These are phyloP conservation scores for Wallemia ichthyophaga DNA, from an alignment of 1,284 basidiomycete species.

Conservation along the genomic window DNA sequence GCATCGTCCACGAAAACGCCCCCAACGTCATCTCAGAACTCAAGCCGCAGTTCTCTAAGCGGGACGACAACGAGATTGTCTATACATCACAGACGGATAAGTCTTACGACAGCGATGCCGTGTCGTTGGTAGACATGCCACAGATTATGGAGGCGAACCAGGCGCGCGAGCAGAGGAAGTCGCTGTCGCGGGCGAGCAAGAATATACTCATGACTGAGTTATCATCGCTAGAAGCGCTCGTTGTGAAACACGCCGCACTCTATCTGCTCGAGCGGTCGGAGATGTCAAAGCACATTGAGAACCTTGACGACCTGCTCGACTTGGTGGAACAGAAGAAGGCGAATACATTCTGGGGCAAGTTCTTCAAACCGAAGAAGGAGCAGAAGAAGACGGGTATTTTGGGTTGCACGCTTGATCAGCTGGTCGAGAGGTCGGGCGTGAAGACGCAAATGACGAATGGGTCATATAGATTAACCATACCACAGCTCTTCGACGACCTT, in stretches of 20 bases:
- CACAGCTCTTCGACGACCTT: constrained; percentile 91
- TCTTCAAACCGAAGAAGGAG: constrained; percentile 77
- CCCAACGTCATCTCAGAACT: constrained; percentile 14
- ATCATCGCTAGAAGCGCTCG: constrained; percentile 50
- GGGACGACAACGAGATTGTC: constrained; percentile 4
- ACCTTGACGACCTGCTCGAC: constrained; percentile 72
- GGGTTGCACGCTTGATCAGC: constrained; percentile 64
- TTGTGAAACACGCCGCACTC: constrained; percentile 75
- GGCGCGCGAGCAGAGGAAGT: constrained; percentile 51
- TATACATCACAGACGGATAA: constrained; percentile 9
- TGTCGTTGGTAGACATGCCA: constrained; percentile 89
- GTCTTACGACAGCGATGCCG: constrained; percentile 32
- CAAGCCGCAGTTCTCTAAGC: constrained; percentile 1
- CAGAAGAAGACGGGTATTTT: constrained; percentile 54
- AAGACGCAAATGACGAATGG: constrained; percentile 27
- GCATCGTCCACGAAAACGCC: constrained; percentile 60
- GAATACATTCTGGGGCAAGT: constrained; percentile 78
- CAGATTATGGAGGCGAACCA: constrained; percentile 73
- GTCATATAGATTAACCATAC: constrained; percentile 21
- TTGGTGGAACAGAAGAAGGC: constrained; percentile 65
- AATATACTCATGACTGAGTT: constrained; percentile 47
- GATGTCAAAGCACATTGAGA: constrained; percentile 47
- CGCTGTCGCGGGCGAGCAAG: constrained; percentile 37
- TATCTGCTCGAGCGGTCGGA: constrained; percentile 44
- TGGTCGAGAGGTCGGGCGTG: constrained; percentile 82